Conservation (phyloP, 2,329 filamentous ascomycete genomes). For the Dactylellina cionopaga region DNA sequence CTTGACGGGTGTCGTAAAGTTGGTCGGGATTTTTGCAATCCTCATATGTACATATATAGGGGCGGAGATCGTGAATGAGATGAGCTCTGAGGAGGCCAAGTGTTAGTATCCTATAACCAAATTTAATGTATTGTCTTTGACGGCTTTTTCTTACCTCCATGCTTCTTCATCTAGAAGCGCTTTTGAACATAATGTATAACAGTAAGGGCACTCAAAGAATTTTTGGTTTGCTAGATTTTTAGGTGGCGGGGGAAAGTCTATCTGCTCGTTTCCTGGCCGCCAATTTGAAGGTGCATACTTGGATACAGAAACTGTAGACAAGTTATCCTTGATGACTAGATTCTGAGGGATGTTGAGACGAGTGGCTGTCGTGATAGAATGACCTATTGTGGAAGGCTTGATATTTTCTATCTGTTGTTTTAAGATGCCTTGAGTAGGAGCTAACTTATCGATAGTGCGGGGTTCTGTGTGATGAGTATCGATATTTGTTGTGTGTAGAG, state of each 20-base stretch:
- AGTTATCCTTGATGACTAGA: not conserved
- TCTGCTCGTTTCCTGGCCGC: conserved; percentile 25
- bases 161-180: conserved; percentile 6
- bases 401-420: not conserved
- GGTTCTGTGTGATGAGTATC: not conserved
- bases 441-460: not conserved
- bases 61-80: conserved; percentile 37
- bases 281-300: conserved; percentile 38
- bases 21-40: conserved; percentile 43
- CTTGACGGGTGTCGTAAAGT: conserved; percentile 39
- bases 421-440: not conserved
- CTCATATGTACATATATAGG: conserved; percentile 45
- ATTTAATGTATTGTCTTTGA: not conserved
- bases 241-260: conserved; percentile 28
- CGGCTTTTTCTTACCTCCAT: conserved; percentile 25
- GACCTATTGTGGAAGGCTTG: not conserved
- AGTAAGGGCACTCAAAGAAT: conserved; percentile 46
- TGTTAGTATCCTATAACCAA: not conserved
- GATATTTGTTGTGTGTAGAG: not conserved
- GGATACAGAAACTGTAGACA: conserved; percentile 31
- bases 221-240: not conserved
- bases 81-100: conserved; percentile 19
- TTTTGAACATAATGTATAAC: conserved; percentile 28
- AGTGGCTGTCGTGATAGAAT: conserved; percentile 37
- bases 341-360: conserved; percentile 22